Conservation (phyloP, 2,329 filamentous ascomycete genomes). For the Bipolaris cookei region DNA sequence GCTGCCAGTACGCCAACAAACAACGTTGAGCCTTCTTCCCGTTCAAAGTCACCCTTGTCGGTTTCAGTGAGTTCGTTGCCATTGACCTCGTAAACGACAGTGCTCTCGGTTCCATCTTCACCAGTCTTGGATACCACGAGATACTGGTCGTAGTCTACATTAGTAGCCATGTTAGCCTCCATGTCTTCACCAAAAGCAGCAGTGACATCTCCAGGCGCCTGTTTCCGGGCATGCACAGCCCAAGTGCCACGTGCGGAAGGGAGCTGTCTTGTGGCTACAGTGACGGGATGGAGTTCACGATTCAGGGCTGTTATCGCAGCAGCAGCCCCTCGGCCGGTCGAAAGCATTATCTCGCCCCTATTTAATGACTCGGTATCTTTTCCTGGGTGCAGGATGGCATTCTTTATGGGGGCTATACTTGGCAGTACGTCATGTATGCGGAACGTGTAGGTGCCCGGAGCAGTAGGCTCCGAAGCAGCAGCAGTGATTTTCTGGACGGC, state of each 20-base stretch:
- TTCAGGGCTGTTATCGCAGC: constrained; percentile 78
- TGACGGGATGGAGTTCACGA: constrained; percentile 74
- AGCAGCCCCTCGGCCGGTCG: constrained; percentile 68
- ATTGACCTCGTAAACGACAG: constrained; percentile 78
- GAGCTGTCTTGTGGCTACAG: constrained; percentile 73
- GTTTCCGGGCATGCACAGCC: constrained; percentile 75
- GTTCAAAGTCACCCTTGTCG: constrained; percentile 87
- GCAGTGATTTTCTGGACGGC: constrained; percentile 50
- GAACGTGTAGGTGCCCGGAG: constrained; percentile 72
- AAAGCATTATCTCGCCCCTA: constrained; percentile 61
- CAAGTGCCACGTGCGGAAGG: constrained; percentile 78
- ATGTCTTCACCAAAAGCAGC: constrained; percentile 54
- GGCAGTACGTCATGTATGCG: constrained; percentile 76
- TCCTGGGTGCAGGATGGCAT: constrained; percentile 68
- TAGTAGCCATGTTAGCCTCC: constrained; percentile 49
- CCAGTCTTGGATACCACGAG: constrained; percentile 79
- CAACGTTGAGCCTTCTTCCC: constrained; percentile 83
- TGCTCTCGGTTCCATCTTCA: constrained; percentile 72
- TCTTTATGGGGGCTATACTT: constrained; percentile 80
- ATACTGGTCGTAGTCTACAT: constrained; percentile 74
- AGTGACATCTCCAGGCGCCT: constrained; percentile 64
- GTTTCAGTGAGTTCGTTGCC: constrained; percentile 75
- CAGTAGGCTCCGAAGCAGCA: constrained; percentile 50
- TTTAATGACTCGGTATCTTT: constrained; percentile 31
- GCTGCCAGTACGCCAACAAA: constrained; percentile 84